phyloP scores from a whole-genome alignment of 179 eudicot species.

The Patellifolia procumbens region DNA sequence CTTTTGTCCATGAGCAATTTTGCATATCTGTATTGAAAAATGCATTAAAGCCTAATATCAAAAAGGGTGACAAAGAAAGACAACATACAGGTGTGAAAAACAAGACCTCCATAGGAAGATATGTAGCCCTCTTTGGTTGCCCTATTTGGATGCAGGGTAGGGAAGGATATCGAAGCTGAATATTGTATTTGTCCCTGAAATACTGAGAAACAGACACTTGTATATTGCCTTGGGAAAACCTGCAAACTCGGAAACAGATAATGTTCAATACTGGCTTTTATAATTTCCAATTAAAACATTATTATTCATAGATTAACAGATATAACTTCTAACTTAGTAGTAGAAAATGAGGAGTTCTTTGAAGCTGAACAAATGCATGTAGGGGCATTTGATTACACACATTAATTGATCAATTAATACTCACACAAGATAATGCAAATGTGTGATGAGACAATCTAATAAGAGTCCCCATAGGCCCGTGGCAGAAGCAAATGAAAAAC shows the following conservation, averaged over 20 bases:
- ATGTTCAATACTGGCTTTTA: background rate
- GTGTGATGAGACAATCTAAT: no score
- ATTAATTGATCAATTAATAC: no score
- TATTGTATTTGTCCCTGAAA: slow-evolving; percentile 46
- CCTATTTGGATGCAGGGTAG: slow-evolving; percentile 78
- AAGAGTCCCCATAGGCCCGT: no score
- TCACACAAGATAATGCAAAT: background rate
- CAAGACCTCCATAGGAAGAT: slow-evolving; percentile 86
- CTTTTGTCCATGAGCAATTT: slow-evolving; percentile 57
- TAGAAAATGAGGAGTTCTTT: no score
- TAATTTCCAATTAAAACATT: background rate
- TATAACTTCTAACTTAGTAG: no score
- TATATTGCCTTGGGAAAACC: slow-evolving; percentile 40
- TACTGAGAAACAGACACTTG: slow-evolving; percentile 56
- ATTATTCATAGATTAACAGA: no score
- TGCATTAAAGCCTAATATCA: background rate
- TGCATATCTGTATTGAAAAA: slow-evolving; percentile 45
- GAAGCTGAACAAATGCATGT: no score
- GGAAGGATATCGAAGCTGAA: slow-evolving; percentile 31
- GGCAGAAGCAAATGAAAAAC: no score
- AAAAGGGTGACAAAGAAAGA: background rate
- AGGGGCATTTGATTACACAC: no score
- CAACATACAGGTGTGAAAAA: background rate
- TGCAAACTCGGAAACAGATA: slow-evolving; percentile 6
- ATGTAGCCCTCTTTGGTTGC: slow-evolving; percentile 44